Evolutionary conservation across 1,284 basidiomycete species (phyloP), one percentile per base, ranked within the genome.

Genomic region (Malassezia nana): DNA sequence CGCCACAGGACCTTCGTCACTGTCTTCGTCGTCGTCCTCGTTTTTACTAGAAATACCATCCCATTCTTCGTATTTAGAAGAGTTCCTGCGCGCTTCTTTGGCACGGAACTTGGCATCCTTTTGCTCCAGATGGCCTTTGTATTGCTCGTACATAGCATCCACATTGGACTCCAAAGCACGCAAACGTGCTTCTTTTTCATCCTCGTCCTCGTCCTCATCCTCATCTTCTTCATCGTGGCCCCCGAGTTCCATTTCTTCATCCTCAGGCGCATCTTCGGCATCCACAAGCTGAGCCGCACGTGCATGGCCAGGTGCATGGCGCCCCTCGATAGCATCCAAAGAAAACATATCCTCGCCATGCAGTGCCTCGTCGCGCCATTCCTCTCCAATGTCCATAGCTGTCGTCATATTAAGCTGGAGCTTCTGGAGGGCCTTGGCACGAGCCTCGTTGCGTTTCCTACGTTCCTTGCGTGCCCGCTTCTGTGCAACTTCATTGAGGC

Each of bases 341-440:
- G 66, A 66, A 31, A 72, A 72, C 43, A 69, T 63, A 16, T 57
- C 56, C 22, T 64, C 67, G 1, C 60, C 55, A 3, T 58, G 51
- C 18, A 73, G 57, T 46, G 65, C 65, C 22, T 67, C 66, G 46
- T 74, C 70, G 25, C 54, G 55, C 33, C 67, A 58, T 24, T 96
- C 90, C 65, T 96, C 78, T 74, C 91, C 94, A 60, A 95, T 90
- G 59, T 98, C 90, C 67, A 91, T 78, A 22, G 90, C 94, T 7
- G 89, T 89, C 6, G 86, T 89, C 94, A 99, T 99, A 70, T 89
- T 85, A 42, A 98, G 81, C 75, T 98, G 94, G 81, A 98, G 87
- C 59, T 91, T 86, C 74, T 90, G 88, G 41, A 96, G 84, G 6
- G 88, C 88, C 59, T 84, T 83, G 30, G 83, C 80, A 75, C 87